Evolutionary conservation across 306 rosid genomes (phyloP).

Genomic region (Vachellia pachyceras): DNA sequence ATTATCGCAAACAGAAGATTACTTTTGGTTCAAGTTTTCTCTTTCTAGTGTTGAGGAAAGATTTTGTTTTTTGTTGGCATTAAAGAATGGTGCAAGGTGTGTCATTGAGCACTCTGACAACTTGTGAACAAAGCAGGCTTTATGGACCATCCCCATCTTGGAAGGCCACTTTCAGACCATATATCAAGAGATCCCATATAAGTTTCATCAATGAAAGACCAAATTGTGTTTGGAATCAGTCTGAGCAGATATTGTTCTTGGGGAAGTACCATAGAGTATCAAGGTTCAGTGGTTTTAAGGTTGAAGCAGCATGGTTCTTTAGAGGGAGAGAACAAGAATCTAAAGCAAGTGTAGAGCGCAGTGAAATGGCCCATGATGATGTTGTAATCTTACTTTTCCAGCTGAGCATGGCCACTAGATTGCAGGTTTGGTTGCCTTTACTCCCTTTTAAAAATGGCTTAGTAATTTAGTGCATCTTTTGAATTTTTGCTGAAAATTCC

Average conservation of each 20-base stretch:
- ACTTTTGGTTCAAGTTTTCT: constrained; percentile 25
- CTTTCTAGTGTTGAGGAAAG: neutral
- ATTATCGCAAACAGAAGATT: constrained; percentile 23
- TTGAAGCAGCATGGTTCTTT: constrained; percentile 84
- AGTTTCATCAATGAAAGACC: constrained; percentile 39
- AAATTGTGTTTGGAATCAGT: constrained; percentile 50
- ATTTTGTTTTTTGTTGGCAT: constrained; percentile 2
- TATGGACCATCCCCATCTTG: constrained; percentile 53
- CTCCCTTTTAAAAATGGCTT: constrained; percentile 8
- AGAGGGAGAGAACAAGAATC: constrained; percentile 65
- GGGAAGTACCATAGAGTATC: constrained; percentile 44
- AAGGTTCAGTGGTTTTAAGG: constrained; percentile 52
- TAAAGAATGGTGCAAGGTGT: constrained; percentile 66
- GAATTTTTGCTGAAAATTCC: constrained; percentile 24
- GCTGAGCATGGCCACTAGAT: constrained; percentile 82
- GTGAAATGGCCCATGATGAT: constrained; percentile 91
- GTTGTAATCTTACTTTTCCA: constrained; percentile 84
- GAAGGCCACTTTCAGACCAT: constrained; percentile 52
- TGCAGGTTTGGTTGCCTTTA: constrained; percentile 64
- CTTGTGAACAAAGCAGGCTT: constrained; percentile 49
- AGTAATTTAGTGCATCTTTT: constrained; percentile 11
- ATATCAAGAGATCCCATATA: constrained; percentile 45
- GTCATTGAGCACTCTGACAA: constrained; percentile 62
- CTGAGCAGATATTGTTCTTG: constrained; percentile 42
- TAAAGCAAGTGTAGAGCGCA: constrained; percentile 75